Base-by-base conservation (phyloP, 345 rosid genomes). In the Microcos paniculata region DNA sequence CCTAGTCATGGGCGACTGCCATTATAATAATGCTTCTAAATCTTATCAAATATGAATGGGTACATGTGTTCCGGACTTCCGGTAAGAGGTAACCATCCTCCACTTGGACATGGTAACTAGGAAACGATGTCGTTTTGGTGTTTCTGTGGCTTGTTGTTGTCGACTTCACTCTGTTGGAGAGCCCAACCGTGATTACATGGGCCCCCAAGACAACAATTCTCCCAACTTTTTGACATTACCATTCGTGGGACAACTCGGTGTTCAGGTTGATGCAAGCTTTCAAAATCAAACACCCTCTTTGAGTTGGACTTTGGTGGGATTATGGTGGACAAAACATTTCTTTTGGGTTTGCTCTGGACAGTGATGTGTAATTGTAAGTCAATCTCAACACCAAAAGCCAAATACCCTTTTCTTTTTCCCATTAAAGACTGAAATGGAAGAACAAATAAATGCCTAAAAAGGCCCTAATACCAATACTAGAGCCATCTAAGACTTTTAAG, bases 301-400 rank as follows among this genome's bases (percentile, higher is more conserved):
- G 51, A 58, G 24, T 61, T 59, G 68, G 68, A 45, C 55, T 48
- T 73, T 58, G 67, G 43, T 72, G 66, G 76, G 52, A 72, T 72
- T 45, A 28, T 43, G 58, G 26, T 30, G 45, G 59, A 69, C 42
- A 66, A 10, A 69, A 18, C 45, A 18, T 69, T 31, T 28, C 3
- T 16, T 11, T 68, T 15, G 21, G 18, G 15, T 49, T 58, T 58
- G 62, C 24, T 12, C 11, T 58, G 4, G 70, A 65, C 11, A 21
- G 70, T 64, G 48, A 64, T 64, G 1, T 64, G 49, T 21, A 8
- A 4, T 7, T 64, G 49, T 21, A 8, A 4, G 18, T n/a, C 7
- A 65, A 18, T 21, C 26, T 14, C 19, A 68, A 61, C 19, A 9
- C 9, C 6, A 7, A 42, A 28, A 30, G 14, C 31, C 40, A 30